These are phyloP conservation scores for Globisporangium uncinulatum DNA, from an alignment of 352 stramenopile species.

Conservation along the genomic window DNA sequence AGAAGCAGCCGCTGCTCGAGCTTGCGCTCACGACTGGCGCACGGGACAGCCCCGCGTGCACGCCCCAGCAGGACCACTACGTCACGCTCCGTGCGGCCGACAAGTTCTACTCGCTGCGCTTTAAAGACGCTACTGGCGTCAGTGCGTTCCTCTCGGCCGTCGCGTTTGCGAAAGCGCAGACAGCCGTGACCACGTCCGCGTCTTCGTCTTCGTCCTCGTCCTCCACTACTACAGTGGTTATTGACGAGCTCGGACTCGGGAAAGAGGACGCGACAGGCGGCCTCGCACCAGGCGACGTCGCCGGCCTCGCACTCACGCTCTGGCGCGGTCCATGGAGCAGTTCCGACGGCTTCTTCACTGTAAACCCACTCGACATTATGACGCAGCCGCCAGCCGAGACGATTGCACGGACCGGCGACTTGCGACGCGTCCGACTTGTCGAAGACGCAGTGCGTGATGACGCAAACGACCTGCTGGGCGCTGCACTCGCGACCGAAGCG, in stretches of 20 bases:
- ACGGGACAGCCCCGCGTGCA: constrained; percentile 25
- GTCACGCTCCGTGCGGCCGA: constrained; percentile 61
- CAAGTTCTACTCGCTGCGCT: constrained; percentile 71
- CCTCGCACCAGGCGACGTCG: constrained; percentile 37
- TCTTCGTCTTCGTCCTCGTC: neutral
- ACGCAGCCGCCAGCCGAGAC: constrained; percentile 19
- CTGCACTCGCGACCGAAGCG: constrained; percentile 35
- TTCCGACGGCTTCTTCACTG: constrained; percentile 33
- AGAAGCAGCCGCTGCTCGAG: constrained; percentile 59
- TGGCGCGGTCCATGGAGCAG: constrained; percentile 29
- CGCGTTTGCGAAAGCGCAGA: constrained; percentile 48
- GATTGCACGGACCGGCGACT: constrained; percentile 20
- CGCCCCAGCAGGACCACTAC: constrained; percentile 68
- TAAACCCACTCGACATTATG: constrained; percentile 49
- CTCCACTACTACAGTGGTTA: constrained; percentile 9
- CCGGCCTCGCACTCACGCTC: constrained; percentile 40
- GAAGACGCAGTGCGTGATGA: constrained; percentile 5
- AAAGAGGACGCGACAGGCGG: constrained; percentile 32
- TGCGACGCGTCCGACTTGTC: constrained; percentile 44
- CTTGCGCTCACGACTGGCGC: constrained; percentile 24
- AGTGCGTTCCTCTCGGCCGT: constrained; percentile 42
- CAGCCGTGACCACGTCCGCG: constrained; percentile 16
- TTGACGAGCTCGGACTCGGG: constrained; percentile 46
- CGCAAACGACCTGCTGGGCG: constrained; percentile 20
- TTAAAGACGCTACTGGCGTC: constrained; percentile 39